These are phyloP conservation scores for Maudiozyma turicensis DNA, from an alignment of 805 yeast species.

Conservation along the genomic window DNA sequence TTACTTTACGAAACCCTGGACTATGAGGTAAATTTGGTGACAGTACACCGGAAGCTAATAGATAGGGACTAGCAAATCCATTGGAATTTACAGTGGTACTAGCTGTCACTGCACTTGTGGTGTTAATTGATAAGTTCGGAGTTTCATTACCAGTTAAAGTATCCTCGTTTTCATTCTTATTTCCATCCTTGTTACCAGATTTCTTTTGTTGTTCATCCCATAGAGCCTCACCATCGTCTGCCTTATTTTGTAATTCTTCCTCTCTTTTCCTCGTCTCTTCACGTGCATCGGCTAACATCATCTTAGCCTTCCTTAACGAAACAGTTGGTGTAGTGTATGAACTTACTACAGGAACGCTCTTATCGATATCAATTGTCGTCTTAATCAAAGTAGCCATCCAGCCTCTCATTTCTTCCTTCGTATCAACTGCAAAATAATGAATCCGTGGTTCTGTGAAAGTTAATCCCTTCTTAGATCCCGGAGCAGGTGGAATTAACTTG, in stretches of 20 bases:
- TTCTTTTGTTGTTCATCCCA: slow-evolving; percentile 26
- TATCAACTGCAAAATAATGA: slow-evolving; percentile 92
- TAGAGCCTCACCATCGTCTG: slow-evolving; percentile 21
- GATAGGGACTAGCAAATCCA: slow-evolving; percentile 62
- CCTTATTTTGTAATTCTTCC: slow-evolving; percentile 28
- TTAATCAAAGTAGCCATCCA: slow-evolving; percentile 95
- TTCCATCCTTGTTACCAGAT: not conserved
- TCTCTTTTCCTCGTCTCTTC: slow-evolving; percentile 56
- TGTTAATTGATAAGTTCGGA: slow-evolving; percentile 4
- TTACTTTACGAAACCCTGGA: slow-evolving; percentile 3
- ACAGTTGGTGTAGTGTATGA: slow-evolving; percentile 96
- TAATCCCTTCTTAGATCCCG: slow-evolving; percentile 89
- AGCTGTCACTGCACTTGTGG: slow-evolving; percentile 3
- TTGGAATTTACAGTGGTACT: slow-evolving; percentile 19
- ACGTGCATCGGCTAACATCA: slow-evolving; percentile 69
- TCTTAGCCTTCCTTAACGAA: slow-evolving; percentile 78
- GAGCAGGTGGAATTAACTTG: slow-evolving; percentile 92
- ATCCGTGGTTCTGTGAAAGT: slow-evolving; percentile 94
- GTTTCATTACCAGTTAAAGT: slow-evolving; percentile 13
- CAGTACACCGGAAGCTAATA: slow-evolving; percentile 51
- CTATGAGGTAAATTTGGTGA: slow-evolving; percentile 36
- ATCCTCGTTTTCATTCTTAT: not conserved
- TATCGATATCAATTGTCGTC: slow-evolving; percentile 94
- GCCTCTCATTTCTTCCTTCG: slow-evolving; percentile 79
- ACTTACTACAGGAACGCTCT: slow-evolving; percentile 80